These are phyloP conservation scores for Tephrocybe sp. DNA, from an alignment of 768 basidiomycete genomes.

Conservation along the genomic window DNA sequence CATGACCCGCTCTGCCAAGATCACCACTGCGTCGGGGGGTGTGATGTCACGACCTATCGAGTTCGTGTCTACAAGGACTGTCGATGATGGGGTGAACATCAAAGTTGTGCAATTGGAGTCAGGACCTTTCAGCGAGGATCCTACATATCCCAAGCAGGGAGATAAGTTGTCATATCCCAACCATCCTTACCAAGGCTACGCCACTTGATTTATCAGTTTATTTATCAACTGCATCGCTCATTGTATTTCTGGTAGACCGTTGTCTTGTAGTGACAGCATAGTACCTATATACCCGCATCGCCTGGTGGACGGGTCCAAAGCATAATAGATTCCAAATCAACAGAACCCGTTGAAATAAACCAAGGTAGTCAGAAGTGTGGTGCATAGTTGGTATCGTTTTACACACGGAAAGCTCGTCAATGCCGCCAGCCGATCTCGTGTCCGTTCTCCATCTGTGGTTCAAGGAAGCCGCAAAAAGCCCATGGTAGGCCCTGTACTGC, in stretches of 20 bases:
- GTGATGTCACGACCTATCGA: conserved; percentile 2
- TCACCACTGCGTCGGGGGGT: neutral
- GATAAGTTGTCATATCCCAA: conserved; percentile 1
- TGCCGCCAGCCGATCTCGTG: conserved; percentile 64
- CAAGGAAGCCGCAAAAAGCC: conserved; percentile 63
- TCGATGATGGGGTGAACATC: conserved; percentile 7
- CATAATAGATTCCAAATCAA: too few species aligned
- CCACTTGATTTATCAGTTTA: neutral
- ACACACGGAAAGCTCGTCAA: conserved; percentile 12
- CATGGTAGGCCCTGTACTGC: conserved; percentile 30
- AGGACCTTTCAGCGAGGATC: neutral
- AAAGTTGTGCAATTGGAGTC: conserved; percentile 1
- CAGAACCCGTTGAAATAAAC: too few species aligned
- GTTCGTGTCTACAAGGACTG: conserved; percentile 2
- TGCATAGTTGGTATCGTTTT: neutral
- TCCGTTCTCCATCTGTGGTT: conserved; percentile 67
- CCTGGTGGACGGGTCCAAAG: too few species aligned
- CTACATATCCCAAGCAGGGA: neutral
- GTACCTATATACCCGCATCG: too few species aligned
- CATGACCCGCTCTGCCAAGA: conserved; percentile 3
- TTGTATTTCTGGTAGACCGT: too few species aligned
- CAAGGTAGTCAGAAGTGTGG: too few species aligned
- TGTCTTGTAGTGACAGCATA: too few species aligned
- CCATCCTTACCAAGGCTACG: neutral
- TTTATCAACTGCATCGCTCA: neutral